Percentiles rank a stretch among this genome's conserved stretches.
Conservation (phyloP, 2,329 filamentous ascomycete species). For the Kalaharituber pfeilii region DNA sequence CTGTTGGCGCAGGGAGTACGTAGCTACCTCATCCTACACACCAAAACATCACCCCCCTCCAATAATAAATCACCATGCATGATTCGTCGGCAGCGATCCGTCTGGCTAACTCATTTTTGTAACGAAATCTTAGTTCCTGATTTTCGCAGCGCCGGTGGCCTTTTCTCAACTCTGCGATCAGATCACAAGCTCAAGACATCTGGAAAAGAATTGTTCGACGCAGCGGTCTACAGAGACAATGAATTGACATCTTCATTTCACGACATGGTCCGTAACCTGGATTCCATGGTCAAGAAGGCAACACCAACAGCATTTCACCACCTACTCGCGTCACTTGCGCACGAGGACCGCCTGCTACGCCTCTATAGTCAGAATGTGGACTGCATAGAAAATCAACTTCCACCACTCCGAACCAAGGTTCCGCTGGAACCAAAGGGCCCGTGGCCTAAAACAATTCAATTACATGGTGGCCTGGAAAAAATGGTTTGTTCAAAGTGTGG, state of each 20-base stretch:
- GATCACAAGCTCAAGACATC: constrained; percentile 86
- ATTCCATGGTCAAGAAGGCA: constrained; percentile 57
- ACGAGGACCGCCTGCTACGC: constrained; percentile 70
- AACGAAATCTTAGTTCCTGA: constrained; percentile 52
- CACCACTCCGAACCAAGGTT: constrained; percentile 61
- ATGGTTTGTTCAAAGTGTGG: constrained; percentile 95
- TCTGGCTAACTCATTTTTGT: background rate
- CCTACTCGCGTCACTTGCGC: constrained; percentile 72
- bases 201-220: constrained; percentile 91
- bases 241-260: constrained; percentile 80
- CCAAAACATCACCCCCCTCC: background rate
- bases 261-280: constrained; percentile 83
- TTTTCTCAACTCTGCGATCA: constrained; percentile 69
- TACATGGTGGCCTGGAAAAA: constrained; percentile 83
- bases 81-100: constrained; percentile 2
- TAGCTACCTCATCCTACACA: constrained; percentile 23
- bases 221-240: constrained; percentile 90
- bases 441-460: constrained; percentile 83
- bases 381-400: constrained; percentile 71
- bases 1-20: constrained; percentile 81
- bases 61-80: background rate
- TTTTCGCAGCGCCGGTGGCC: constrained; percentile 77
- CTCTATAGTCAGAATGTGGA: constrained; percentile 97
- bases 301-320: constrained; percentile 82
- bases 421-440: constrained; percentile 71